Percentiles rank a stretch among this genome's conserved stretches.
These are phyloP conservation scores for Thielaviopsis punctulata DNA, from an alignment of 2,329 filamentous ascomycete species.

Conservation along the genomic window DNA sequence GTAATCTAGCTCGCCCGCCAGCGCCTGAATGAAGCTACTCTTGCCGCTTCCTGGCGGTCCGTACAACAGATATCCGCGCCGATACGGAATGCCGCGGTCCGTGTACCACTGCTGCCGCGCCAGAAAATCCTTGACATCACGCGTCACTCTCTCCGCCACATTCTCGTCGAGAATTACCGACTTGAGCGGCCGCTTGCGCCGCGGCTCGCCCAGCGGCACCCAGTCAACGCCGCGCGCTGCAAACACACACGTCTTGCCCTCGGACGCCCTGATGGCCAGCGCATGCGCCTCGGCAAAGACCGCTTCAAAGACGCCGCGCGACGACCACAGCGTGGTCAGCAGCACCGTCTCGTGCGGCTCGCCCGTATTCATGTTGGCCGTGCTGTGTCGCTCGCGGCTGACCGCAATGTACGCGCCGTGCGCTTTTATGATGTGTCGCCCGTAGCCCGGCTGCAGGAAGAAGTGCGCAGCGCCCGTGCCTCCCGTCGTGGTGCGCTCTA, in stretches of 20 bases:
- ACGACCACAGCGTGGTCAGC: constrained; percentile 76
- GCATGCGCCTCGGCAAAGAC: constrained; percentile 77
- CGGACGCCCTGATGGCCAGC: constrained; percentile 60
- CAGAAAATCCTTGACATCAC: constrained; percentile 71
- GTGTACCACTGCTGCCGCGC: constrained; percentile 71
- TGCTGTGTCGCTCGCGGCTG: constrained; percentile 68
- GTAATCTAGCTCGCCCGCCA: constrained; percentile 84
- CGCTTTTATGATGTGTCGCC: constrained; percentile 74
- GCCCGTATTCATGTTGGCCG: constrained; percentile 64
- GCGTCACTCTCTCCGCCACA: constrained; percentile 63
- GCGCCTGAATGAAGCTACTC: constrained; percentile 87
- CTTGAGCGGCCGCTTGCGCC: constrained; percentile 69
- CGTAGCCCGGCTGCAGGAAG: constrained; percentile 78
- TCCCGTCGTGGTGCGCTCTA: constrained; percentile 35
- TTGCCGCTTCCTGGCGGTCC: constrained; percentile 85
- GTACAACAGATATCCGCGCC: constrained; percentile 74
- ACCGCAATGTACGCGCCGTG: constrained; percentile 76
- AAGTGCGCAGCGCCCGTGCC: constrained; percentile 55
- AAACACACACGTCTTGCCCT: constrained; percentile 89
- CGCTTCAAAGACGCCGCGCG: constrained; percentile 76
- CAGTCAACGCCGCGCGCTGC: constrained; percentile 72
- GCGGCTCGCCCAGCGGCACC: constrained; percentile 66
- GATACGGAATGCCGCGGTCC: constrained; percentile 85
- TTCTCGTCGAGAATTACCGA: constrained; percentile 78
- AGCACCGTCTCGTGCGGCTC: constrained; percentile 90